A percentile compares a stretch with the other conserved stretches of the same genome.
Evolutionary conservation across 306 rosid genomes (phyloP).

Genomic region (Cucumis melo): DNA sequence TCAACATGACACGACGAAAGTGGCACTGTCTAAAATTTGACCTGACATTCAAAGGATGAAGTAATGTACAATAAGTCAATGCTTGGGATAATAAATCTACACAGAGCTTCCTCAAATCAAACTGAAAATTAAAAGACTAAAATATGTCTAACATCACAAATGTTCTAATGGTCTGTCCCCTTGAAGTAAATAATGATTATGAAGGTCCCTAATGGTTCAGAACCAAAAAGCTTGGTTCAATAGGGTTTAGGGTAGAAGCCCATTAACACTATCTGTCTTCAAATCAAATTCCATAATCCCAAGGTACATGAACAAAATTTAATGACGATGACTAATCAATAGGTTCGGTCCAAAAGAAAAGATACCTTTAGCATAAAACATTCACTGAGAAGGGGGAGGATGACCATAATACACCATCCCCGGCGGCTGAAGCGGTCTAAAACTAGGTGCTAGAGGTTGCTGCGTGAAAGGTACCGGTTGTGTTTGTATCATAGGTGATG

Average conservation of each 20-base stretch:
- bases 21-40: neutral
- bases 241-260: neutral
- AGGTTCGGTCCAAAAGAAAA: neutral
- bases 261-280: neutral
- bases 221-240: neutral
- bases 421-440: slow-evolving; percentile 71
- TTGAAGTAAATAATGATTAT: neutral
- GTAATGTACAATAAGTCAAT: neutral
- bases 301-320: neutral
- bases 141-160: neutral
- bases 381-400: slow-evolving; percentile 42
- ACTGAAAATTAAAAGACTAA: neutral
- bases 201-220: neutral
- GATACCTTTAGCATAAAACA: slow-evolving; percentile 5
- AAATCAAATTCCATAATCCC: neutral
- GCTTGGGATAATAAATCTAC: neutral
- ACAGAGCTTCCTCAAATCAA: neutral
- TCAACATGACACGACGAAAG: neutral
- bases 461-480: slow-evolving; percentile 21
- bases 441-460: slow-evolving; percentile 47
- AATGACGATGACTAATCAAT: neutral
- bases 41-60: slow-evolving; percentile 1
- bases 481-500: slow-evolving; percentile 23
- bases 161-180: neutral
- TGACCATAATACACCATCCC: slow-evolving; percentile 64